Conservation (phyloP, 2,329 filamentous ascomycete genomes). For the Trichophyton verrucosum region DNA sequence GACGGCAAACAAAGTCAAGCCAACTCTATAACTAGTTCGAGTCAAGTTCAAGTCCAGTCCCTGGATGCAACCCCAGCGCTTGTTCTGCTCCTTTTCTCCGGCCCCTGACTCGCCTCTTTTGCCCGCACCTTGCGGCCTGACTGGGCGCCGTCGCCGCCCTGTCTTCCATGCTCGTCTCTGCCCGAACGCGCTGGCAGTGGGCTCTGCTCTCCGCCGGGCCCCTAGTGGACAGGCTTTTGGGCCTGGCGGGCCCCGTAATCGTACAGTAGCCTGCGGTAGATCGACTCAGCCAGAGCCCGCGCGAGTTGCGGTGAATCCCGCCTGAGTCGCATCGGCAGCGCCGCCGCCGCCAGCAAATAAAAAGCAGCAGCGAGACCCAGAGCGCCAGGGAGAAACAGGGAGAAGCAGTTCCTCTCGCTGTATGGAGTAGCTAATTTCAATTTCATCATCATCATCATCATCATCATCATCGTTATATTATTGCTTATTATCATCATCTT, state of each 20-base stretch:
- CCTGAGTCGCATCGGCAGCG: background rate
- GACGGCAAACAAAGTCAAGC: too few species aligned
- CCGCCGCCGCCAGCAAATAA: background rate
- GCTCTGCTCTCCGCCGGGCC: background rate
- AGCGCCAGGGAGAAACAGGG: too few species aligned
- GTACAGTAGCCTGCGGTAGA: background rate
- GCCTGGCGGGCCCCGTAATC: background rate
- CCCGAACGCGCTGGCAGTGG: background rate
- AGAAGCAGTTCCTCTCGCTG: too few species aligned
- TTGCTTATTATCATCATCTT: too few species aligned
- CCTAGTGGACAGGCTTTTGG: background rate
- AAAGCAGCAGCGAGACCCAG: background rate
- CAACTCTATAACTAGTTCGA: too few species aligned
- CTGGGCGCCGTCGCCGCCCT: background rate
- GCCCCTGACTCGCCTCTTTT: background rate
- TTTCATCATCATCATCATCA: too few species aligned
- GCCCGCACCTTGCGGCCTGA: background rate
- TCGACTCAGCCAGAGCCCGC: background rate
- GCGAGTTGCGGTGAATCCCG: background rate
- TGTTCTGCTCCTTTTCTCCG: background rate
- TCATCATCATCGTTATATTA: too few species aligned
- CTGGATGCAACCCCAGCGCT: too few species aligned
- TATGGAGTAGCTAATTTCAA: too few species aligned
- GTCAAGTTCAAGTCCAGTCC: too few species aligned
- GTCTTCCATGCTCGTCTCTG: background rate